phyloP scores from a whole-genome alignment of 441 rosid species.

The Dalechampia spathulata region DNA sequence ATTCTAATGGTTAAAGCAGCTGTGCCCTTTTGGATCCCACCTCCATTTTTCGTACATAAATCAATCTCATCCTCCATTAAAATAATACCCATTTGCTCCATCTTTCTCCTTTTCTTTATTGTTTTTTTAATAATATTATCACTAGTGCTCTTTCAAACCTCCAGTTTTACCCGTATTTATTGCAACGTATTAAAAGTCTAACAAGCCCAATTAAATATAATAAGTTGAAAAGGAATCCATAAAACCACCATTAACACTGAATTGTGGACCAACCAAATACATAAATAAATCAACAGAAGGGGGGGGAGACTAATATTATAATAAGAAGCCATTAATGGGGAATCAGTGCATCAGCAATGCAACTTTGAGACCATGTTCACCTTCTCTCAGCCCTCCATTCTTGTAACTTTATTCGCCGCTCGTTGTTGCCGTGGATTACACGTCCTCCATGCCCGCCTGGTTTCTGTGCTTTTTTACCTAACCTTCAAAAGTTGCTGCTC shows the following conservation, averaged over 20 bases:
- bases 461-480: slow-evolving; percentile 38
- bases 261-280: slow-evolving; percentile 41
- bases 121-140: no score
- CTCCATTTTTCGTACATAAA: slow-evolving; percentile 19
- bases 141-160: slow-evolving; percentile 13
- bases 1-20: slow-evolving; percentile 34
- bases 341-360: slow-evolving; percentile 42
- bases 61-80: slow-evolving; percentile 13
- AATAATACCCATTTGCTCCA: slow-evolving; percentile 16
- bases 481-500: slow-evolving; percentile 18
- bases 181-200: slow-evolving; percentile 25
- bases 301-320: slow-evolving; percentile 12
- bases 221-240: slow-evolving; percentile 57
- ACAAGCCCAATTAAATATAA: slow-evolving; percentile 28
- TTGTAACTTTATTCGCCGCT: slow-evolving; percentile 12
- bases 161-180: slow-evolving; percentile 14
- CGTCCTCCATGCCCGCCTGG: slow-evolving; percentile 11
- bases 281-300: slow-evolving; percentile 8
- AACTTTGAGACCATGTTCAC: slow-evolving; percentile 21
- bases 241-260: slow-evolving; percentile 50
- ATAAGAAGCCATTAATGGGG: slow-evolving; percentile 36
- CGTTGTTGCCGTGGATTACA: slow-evolving; percentile 30
- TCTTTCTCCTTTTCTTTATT: not conserved
- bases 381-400: slow-evolving; percentile 21
- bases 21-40: slow-evolving; percentile 25